Conservation (phyloP, 2,329 filamentous ascomycete genomes). For the Fusarium sacchari region DNA sequence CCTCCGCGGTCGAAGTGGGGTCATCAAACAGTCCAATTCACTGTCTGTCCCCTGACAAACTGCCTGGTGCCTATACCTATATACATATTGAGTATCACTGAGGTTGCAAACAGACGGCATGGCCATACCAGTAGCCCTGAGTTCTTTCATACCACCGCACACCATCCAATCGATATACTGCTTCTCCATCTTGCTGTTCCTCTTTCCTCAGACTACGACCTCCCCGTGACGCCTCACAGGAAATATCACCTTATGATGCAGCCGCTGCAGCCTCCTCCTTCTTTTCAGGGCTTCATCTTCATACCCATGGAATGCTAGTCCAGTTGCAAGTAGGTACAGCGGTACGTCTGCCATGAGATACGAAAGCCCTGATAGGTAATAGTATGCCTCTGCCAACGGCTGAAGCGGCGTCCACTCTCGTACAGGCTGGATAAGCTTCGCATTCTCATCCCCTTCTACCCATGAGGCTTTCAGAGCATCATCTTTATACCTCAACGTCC, state of each 20-base stretch:
- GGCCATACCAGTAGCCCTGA: neutral
- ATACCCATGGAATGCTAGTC: conserved; percentile 1
- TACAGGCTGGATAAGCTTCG: neutral
- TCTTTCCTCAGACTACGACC: neutral
- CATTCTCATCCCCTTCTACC: neutral
- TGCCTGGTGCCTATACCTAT: neutral
- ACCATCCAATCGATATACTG: neutral
- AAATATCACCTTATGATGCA: neutral
- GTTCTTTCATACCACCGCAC: neutral
- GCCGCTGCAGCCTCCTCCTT: conserved; percentile 4
- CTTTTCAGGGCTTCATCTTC: conserved; percentile 3
- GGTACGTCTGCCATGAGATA: conserved; percentile 6
- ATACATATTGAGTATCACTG: neutral
- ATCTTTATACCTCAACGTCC: conserved; percentile 6
- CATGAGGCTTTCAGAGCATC: neutral
- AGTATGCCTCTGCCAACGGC: conserved; percentile 3
- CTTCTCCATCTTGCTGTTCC: neutral
- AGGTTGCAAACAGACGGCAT: neutral
- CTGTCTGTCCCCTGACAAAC: neutral
- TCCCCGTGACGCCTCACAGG: neutral
- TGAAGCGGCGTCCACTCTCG: neutral
- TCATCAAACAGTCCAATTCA: neutral
- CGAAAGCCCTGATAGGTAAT: conserved; percentile 11
- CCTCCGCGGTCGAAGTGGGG: neutral
- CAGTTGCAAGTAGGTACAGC: neutral